These are phyloP conservation scores for Trametes villosa DNA, from an alignment of 768 basidiomycete genomes.

Conservation along the genomic window DNA sequence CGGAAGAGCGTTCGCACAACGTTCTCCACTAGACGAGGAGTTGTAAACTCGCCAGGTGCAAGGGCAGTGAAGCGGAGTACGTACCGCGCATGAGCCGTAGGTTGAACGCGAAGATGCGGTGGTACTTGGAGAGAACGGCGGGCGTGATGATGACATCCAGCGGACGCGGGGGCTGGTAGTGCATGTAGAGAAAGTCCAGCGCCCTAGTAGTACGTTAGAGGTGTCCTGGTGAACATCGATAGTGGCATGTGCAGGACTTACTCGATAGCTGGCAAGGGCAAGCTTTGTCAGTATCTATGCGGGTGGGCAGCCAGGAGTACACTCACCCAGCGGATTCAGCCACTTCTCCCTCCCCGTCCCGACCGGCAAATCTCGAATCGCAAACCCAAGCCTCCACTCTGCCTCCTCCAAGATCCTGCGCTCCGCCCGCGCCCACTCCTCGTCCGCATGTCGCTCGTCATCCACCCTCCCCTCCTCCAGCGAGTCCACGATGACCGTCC, in stretches of 20 bases:
- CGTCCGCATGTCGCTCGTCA: background rate
- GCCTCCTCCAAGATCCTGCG: slow-evolving; percentile 55
- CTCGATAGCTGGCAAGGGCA: slow-evolving; percentile 49
- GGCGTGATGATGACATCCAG: slow-evolving; percentile 74
- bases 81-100: slow-evolving; percentile 79
- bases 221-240: too few species aligned
- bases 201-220: slow-evolving; percentile 52
- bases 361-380: slow-evolving; percentile 71
- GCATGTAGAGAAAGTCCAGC: slow-evolving; percentile 87
- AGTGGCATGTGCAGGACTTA: slow-evolving; percentile 33
- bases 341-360: slow-evolving; percentile 73
- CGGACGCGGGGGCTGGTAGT: slow-evolving; percentile 84
- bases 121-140: slow-evolving; percentile 80
- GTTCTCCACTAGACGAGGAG: slow-evolving; percentile 57
- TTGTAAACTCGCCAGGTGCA: background rate
- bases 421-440: slow-evolving; percentile 3
- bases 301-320: too few species aligned
- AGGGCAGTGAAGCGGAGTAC: slow-evolving; percentile 17
- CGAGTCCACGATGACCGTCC: slow-evolving; percentile 86
- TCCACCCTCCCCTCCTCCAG: slow-evolving; percentile 44
- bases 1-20: slow-evolving; percentile 69
- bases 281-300: too few species aligned
- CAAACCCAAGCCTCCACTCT: slow-evolving; percentile 81
- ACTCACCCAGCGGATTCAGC: slow-evolving; percentile 82
- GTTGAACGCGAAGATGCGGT: slow-evolving; percentile 79